These are phyloP conservation scores for Nitzschia putrida DNA, from an alignment of 108 stramenopile species.

Conservation along the genomic window DNA sequence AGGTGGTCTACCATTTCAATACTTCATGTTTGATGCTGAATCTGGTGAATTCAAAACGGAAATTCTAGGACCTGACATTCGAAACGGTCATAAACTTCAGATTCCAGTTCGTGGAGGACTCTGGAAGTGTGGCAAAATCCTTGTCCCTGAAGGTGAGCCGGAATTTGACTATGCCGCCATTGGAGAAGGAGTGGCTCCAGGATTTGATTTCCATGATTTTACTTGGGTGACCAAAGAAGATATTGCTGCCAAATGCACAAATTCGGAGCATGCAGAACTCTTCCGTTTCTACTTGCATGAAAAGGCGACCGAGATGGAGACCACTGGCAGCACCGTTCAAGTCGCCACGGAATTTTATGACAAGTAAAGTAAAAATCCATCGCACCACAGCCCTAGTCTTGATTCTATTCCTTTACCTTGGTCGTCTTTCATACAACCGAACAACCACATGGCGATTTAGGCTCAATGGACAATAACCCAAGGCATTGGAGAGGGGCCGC, in stretches of 20 bases:
- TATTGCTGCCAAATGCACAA: not conserved
- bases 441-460: slow-evolving; percentile 39
- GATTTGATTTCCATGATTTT: slow-evolving; percentile 49
- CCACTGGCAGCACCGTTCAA: not conserved
- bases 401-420: slow-evolving; percentile 83
- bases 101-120: slow-evolving; percentile 19
- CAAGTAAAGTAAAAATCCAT: not conserved
- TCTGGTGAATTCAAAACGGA: not conserved
- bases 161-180: slow-evolving; percentile 26
- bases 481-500: too few species aligned
- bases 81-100: slow-evolving; percentile 20
- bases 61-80: slow-evolving; percentile 22
- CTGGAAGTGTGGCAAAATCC: slow-evolving; percentile 22
- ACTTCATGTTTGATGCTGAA: slow-evolving; percentile 10
- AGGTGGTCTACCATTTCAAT: slow-evolving; percentile 25
- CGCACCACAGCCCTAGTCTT: too few species aligned
- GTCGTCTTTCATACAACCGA: slow-evolving; percentile 73
- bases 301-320: not conserved
- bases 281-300: not conserved
- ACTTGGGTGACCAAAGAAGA: slow-evolving; percentile 22
- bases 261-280: not conserved
- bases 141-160: not conserved
- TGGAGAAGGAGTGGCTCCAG: slow-evolving; percentile 41
- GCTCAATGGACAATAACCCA: slow-evolving; percentile 43
- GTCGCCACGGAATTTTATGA: slow-evolving; percentile 4